phyloP scores from a whole-genome alignment of 2,329 filamentous ascomycete genomes.

The Delphinella strobiligena region DNA sequence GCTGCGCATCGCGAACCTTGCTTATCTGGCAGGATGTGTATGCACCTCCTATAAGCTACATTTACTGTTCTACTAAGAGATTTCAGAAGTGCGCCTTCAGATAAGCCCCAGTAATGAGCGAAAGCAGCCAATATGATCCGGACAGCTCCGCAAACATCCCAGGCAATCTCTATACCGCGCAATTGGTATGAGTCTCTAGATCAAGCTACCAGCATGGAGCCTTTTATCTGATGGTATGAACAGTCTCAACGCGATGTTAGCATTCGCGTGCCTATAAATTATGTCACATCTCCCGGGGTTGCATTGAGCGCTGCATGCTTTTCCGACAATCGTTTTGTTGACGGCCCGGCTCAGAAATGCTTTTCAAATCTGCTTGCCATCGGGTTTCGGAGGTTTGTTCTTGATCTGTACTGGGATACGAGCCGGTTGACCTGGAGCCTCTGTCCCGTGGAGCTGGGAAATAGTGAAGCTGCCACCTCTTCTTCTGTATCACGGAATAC shows the following conservation, averaged over 20 bases:
- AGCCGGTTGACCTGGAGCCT: slow-evolving; percentile 43
- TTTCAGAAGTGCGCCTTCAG: too few species aligned
- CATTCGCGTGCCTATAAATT: slow-evolving; percentile 50
- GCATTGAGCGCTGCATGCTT: slow-evolving; percentile 50
- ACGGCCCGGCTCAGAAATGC: slow-evolving; percentile 40
- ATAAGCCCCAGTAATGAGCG: too few species aligned
- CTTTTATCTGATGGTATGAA: slow-evolving; percentile 5
- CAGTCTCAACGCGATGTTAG: slow-evolving; percentile 52
- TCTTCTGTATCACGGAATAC: slow-evolving; percentile 6
- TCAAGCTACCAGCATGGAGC: not conserved
- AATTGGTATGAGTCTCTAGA: slow-evolving; percentile 16
- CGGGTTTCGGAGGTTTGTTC: slow-evolving; percentile 45
- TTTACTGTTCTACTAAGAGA: too few species aligned
- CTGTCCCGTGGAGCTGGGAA: slow-evolving; percentile 43
- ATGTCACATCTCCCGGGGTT: slow-evolving; percentile 44
- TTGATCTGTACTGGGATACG: slow-evolving; percentile 55
- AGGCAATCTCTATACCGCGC: slow-evolving; percentile 14
- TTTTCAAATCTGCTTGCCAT: slow-evolving; percentile 50
- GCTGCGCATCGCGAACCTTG: too few species aligned
- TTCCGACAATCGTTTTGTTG: slow-evolving; percentile 39
- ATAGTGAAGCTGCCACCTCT: slow-evolving; percentile 9
- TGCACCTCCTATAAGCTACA: too few species aligned
- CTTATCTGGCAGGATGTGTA: too few species aligned
- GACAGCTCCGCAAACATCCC: slow-evolving; percentile 14
- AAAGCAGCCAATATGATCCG: slow-evolving; percentile 17